Percentiles rank a stretch among this genome's conserved stretches.
Evolutionary conservation across 345 rosid genomes (phyloP).

Genomic region (Brassica incana): DNA sequence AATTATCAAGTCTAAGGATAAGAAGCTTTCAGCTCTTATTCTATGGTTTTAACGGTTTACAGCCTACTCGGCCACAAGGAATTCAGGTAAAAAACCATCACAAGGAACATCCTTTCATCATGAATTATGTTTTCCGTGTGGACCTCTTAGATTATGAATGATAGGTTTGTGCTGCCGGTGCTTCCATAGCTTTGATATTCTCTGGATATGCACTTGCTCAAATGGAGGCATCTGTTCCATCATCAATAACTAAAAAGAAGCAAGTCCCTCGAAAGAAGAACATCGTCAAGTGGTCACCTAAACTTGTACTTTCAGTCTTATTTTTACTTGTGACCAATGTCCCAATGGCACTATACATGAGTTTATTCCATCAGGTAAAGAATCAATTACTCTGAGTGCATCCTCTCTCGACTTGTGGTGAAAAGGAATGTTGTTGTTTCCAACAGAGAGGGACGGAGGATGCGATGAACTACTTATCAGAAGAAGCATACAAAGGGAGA

Average conservation of each 20-base stretch:
- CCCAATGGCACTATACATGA: conserved; percentile 89
- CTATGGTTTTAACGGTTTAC: conserved; percentile 72
- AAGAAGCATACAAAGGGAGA: conserved; percentile 62
- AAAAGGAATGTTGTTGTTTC: conserved; percentile 20
- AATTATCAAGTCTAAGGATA: conserved; percentile 54
- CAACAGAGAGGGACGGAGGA: conserved; percentile 93
- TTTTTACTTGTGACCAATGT: conserved; percentile 81
- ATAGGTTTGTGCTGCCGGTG: conserved; percentile 92
- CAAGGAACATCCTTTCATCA: conserved; percentile 20
- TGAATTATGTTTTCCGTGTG: conserved; percentile 29
- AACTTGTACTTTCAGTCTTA: conserved; percentile 49
- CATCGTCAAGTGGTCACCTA: conserved; percentile 45
- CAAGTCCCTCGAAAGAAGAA: conserved; percentile 40
- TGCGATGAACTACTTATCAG: conserved; percentile 82
- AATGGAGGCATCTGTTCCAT: conserved; percentile 44
- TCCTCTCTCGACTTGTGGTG: background rate
- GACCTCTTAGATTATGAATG: conserved; percentile 42
- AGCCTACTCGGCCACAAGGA: conserved; percentile 90
- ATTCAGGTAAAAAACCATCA: conserved; percentile 55
- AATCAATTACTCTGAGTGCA: background rate
- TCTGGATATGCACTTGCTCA: conserved; percentile 71
- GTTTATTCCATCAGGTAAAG: conserved; percentile 83
- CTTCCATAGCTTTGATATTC: conserved; percentile 90
- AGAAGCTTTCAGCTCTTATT: conserved; percentile 77
- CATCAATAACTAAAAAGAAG: conserved; percentile 24